Conservation (phyloP, 768 basidiomycete genomes). For the Paxillus ammoniavirescens region DNA sequence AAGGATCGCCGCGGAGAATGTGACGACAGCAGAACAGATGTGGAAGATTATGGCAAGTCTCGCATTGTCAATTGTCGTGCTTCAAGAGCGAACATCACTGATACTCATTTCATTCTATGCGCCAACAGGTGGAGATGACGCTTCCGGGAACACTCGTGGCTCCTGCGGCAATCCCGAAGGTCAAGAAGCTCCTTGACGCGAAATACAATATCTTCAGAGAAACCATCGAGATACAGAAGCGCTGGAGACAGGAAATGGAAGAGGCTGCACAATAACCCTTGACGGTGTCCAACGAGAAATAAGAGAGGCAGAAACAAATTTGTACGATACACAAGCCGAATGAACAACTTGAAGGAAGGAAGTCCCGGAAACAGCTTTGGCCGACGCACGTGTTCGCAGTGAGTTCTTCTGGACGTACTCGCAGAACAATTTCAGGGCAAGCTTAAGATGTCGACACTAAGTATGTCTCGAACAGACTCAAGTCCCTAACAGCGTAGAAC, state of each 20-base stretch:
- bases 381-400: no score
- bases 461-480: no score
- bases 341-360: no score
- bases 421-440: no score
- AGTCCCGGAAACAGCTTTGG: no score
- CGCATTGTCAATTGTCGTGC: not conserved
- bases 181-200: conserved; percentile 76
- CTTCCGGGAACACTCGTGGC: conserved; percentile 70
- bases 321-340: not conserved
- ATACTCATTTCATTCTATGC: not conserved
- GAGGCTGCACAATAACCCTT: conserved; percentile 37
- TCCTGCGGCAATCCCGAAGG: conserved; percentile 59
- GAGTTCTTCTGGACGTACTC: no score
- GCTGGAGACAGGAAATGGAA: conserved; percentile 82
- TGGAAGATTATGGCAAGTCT: conserved; percentile 87
- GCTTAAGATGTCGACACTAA: no score
- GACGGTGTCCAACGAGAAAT: not conserved
- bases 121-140: conserved; percentile 83
- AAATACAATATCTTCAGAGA: conserved; percentile 96
- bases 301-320: not conserved
- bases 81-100: not conserved
- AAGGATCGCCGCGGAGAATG: conserved; percentile 71
- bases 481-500: no score
- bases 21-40: conserved; percentile 57
- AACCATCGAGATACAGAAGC: conserved; percentile 81